Evolutionary conservation across 106 monocot species (phyloP).

Genomic region (Dioscorea alata): DNA sequence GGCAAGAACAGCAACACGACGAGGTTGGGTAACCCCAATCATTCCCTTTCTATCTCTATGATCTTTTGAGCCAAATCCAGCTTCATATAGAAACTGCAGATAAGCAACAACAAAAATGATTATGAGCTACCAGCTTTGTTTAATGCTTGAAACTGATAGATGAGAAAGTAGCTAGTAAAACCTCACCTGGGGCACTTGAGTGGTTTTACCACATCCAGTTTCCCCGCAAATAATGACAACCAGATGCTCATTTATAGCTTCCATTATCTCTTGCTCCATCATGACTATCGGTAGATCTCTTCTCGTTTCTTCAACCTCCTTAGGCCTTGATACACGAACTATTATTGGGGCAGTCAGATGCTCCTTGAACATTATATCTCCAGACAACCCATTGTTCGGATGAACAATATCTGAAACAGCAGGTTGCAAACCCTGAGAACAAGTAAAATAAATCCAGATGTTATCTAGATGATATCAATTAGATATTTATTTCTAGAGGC

Average conservation of each 20-base stretch:
- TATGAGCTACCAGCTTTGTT: background rate
- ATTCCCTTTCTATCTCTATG: conserved; percentile 52
- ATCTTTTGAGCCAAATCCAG: conserved; percentile 70
- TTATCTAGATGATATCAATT: background rate
- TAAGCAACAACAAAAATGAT: background rate
- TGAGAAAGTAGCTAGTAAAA: background rate
- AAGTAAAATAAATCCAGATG: background rate
- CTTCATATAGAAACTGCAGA: conserved; percentile 93
- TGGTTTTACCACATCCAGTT: conserved; percentile 98
- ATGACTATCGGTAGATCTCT: conserved; percentile 82
- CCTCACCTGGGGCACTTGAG: conserved; percentile 94
- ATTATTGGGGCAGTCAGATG: conserved; percentile 30
- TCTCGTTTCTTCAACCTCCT: conserved; percentile 69
- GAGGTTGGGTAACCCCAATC: conserved; percentile 92
- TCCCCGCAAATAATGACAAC: conserved; percentile 93
- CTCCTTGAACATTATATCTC: conserved; percentile 5
- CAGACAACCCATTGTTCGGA: background rate
- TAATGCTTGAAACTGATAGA: background rate
- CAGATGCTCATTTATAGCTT: conserved; percentile 83
- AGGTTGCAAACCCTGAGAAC: conserved; percentile 10
- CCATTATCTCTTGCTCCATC: conserved; percentile 99
- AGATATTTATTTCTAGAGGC: no score
- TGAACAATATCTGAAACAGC: conserved; percentile 11
- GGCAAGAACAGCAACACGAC: conserved; percentile 90
- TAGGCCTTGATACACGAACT: conserved; percentile 71